Conservation (phyloP, 495 filamentous ascomycete genomes). For the Aspergillus saccharolyticus region DNA sequence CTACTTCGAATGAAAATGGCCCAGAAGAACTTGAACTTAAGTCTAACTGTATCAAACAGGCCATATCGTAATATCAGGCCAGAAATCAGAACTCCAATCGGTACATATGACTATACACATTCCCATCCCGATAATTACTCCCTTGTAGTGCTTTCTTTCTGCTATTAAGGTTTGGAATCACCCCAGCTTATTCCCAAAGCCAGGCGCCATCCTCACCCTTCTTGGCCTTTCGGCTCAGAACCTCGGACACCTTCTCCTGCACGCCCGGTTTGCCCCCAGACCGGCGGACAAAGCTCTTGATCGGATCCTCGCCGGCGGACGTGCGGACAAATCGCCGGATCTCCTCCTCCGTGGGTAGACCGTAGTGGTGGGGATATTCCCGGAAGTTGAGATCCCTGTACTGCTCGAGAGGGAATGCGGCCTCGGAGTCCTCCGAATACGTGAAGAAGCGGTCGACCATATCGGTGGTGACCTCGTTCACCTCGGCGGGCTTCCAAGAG, state of each 20-base stretch:
- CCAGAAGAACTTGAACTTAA: too few relatives aligned
- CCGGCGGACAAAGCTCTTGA: constrained; percentile 27
- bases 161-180: neutral
- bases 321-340: constrained; percentile 52
- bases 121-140: constrained; percentile 3
- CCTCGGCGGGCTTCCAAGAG: constrained; percentile 64
- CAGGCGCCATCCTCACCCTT: constrained; percentile 12
- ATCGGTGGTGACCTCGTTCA: constrained; percentile 54
- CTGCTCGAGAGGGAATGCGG: constrained; percentile 46
- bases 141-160: neutral
- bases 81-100: neutral
- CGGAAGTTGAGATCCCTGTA: constrained; percentile 49
- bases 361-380: constrained; percentile 65
- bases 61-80: neutral
- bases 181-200: constrained; percentile 19
- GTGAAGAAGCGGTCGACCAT: constrained; percentile 58
- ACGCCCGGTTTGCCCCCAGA: constrained; percentile 38
- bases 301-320: constrained; percentile 10
- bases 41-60: neutral
- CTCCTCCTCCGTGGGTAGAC: constrained; percentile 71
- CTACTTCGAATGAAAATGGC: too few relatives aligned
- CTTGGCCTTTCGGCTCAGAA: constrained; percentile 25
- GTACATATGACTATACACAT: constrained; percentile 14
- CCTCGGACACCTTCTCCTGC: constrained; percentile 37
- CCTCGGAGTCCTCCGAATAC: constrained; percentile 37